Conservation (phyloP, 306 rosid genomes). For the Abrus precatorius region DNA sequence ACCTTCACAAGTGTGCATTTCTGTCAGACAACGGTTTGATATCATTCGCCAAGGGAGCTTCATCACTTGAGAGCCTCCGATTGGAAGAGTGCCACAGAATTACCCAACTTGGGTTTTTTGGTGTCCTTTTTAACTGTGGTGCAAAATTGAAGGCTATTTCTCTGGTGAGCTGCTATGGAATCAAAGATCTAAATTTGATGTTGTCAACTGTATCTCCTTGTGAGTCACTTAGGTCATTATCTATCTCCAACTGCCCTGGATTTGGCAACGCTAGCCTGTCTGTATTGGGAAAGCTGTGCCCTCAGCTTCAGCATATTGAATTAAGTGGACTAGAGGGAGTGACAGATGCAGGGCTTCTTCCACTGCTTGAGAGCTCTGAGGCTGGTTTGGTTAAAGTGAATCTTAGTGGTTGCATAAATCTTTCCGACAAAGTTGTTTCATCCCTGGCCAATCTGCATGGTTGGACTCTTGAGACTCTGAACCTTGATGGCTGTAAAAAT, state of each 20-base stretch:
- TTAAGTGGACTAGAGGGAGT: slow-evolving; percentile 79
- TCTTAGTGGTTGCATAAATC: slow-evolving; percentile 75
- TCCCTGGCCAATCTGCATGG: slow-evolving; percentile 73
- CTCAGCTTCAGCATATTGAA: slow-evolving; percentile 80
- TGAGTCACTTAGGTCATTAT: slow-evolving; percentile 69
- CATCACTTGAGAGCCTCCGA: slow-evolving; percentile 81
- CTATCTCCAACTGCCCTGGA: slow-evolving; percentile 81
- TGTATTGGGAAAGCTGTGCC: slow-evolving; percentile 78
- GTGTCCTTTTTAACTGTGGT: slow-evolving; percentile 74
- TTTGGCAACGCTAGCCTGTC: slow-evolving; percentile 78
- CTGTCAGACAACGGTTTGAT: slow-evolving; percentile 85
- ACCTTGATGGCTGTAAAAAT: slow-evolving; percentile 78
- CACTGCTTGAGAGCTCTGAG: slow-evolving; percentile 73
- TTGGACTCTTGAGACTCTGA: slow-evolving; percentile 80
- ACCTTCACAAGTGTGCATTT: slow-evolving; percentile 70
- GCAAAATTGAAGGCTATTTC: slow-evolving; percentile 81
- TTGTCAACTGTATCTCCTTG: slow-evolving; percentile 60
- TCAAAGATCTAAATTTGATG: slow-evolving; percentile 66
- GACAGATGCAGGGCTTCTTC: slow-evolving; percentile 80
- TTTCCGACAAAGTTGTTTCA: slow-evolving; percentile 74
- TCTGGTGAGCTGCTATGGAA: slow-evolving; percentile 75
- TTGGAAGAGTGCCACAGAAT: slow-evolving; percentile 97
- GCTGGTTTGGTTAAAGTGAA: slow-evolving; percentile 83
- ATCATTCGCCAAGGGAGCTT: slow-evolving; percentile 73
- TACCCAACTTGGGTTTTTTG: slow-evolving; percentile 83